Percentiles rank a stretch among this genome's conserved stretches.
Conservation (phyloP, 2,329 filamentous ascomycete species). For the Atkinsonella hypoxylon region DNA sequence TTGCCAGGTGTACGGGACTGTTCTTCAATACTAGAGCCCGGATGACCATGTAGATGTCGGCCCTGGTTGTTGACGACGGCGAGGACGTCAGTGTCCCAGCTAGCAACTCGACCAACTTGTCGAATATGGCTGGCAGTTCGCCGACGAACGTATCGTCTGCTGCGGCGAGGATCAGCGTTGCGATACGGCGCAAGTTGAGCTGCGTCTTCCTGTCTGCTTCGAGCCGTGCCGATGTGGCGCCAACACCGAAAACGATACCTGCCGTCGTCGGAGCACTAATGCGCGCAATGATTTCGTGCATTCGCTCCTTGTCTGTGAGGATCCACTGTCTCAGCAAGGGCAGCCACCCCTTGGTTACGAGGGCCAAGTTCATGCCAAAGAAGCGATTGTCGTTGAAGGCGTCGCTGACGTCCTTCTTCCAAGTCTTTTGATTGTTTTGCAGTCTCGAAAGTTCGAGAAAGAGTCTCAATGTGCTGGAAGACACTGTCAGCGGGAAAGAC, state of each 20-base stretch:
- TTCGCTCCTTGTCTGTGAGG: conserved; percentile 73
- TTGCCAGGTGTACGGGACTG: conserved; percentile 66
- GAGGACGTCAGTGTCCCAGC: conserved; percentile 77
- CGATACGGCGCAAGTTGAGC: conserved; percentile 72
- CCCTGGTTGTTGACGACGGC: conserved; percentile 77
- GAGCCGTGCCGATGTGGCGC: conserved; percentile 82
- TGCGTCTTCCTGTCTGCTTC: conserved; percentile 92
- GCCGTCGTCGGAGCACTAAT: conserved; percentile 80
- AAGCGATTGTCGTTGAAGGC: conserved; percentile 85
- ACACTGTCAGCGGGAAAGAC: conserved; percentile 75
- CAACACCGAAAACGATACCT: conserved; percentile 97
- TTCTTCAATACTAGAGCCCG: conserved; percentile 71
- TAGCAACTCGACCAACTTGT: conserved; percentile 79
- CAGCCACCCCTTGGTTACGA: conserved; percentile 69
- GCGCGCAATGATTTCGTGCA: conserved; percentile 68
- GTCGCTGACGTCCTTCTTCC: conserved; percentile 86
- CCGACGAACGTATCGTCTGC: conserved; percentile 68
- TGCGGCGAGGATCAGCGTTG: conserved; percentile 66
- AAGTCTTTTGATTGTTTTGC: conserved; percentile 70
- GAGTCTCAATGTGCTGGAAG: conserved; percentile 56
- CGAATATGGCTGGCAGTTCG: conserved; percentile 61
- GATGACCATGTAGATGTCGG: conserved; percentile 81
- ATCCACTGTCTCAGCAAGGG: conserved; percentile 75
- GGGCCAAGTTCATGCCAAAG: conserved; percentile 54
- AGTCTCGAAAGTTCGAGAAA: conserved; percentile 67